Evolutionary conservation across 2,329 filamentous ascomycete species (phyloP), one percentile per base, ranked within the genome.

Genomic region (Pseudogymnoascus sp.): DNA sequence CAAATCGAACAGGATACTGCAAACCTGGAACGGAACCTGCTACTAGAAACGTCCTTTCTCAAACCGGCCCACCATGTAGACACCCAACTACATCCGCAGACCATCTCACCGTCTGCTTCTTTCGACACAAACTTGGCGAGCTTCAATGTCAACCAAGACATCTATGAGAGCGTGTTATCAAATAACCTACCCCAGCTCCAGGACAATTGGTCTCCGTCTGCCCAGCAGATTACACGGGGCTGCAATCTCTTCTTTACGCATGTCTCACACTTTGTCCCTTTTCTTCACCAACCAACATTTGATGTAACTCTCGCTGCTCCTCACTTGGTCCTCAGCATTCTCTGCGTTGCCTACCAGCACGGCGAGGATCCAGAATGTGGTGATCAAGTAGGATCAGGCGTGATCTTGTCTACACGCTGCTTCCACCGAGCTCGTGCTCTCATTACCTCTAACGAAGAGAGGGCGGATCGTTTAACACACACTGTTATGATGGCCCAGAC

Each of bases 311-410:
- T 68, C 6, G 42, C 63, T 1, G 38, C 75, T 23, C 62, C 42
- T 5, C 63, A 72, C 23, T 63, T 78, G 23, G 63, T 74, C 3
- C 69, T 77, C 5, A 70, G 72, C 64, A 76, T 78, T 60, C 71
- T 78, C 12, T 75, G 67, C 3, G 69, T 78, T 2, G 74, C 68
- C 5, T 77, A 75, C 38, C 75, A 78, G 63, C 70, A 78, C 53
- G 74, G 75, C 14, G 70, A 73, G 18, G 75, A 76, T 60, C 75
- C 75, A 5, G 75, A 76, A 14, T 66, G 65, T 18, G 66, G 62
- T 5, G 63, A 72, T 21, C 59, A 71, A 53, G 40, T 62, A 37
- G 68, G 68, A 5, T 72, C 72, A 28, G 73, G 72, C 2, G 53
- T 60, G 9, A 65, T n/a, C 28, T 64, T 77, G 18, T 75, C 75